Conservation (phyloP, 176 grass and related monocot genomes). For the Oryza rufipogon region DNA sequence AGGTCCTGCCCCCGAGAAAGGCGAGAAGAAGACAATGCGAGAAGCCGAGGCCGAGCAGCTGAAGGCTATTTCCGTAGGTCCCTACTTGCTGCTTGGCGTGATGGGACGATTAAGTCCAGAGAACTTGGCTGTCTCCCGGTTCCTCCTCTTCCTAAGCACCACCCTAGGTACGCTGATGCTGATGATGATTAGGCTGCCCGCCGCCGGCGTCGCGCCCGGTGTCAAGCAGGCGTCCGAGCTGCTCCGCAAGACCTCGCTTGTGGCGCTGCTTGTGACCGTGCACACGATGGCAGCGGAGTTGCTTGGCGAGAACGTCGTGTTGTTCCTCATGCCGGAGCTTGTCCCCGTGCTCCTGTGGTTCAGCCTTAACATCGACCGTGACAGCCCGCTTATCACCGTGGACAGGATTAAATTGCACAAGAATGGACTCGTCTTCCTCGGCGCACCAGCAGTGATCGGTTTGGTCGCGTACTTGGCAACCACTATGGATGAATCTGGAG, state of each 20-base stretch:
- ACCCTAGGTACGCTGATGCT: too few species aligned
- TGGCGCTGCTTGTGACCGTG: not conserved
- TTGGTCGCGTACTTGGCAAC: not conserved
- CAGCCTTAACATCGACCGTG: conserved; percentile 7
- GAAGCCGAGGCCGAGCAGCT: too few species aligned
- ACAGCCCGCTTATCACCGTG: not conserved
- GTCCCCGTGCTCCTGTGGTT: conserved; percentile 26
- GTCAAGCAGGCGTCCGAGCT: not conserved
- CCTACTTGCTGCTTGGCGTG: too few species aligned
- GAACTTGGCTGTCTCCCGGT: too few species aligned
- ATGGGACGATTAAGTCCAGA: too few species aligned
- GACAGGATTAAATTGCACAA: not conserved
- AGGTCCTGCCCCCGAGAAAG: too few species aligned
- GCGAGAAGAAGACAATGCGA: too few species aligned
- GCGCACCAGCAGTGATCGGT: too few species aligned
- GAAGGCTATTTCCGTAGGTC: too few species aligned
- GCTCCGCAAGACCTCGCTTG: conserved; percentile 16
- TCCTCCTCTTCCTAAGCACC: too few species aligned
- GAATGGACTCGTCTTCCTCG: not conserved
- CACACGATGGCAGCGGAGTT: not conserved
- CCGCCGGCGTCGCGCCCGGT: not conserved
- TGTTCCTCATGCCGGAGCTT: conserved; percentile 12
- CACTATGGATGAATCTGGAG: not conserved
- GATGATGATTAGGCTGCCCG: not conserved
- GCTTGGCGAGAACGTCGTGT: conserved; percentile 19